These are phyloP conservation scores for Kwoniella dendrophila DNA, from an alignment of 768 basidiomycete genomes.

Conservation along the genomic window DNA sequence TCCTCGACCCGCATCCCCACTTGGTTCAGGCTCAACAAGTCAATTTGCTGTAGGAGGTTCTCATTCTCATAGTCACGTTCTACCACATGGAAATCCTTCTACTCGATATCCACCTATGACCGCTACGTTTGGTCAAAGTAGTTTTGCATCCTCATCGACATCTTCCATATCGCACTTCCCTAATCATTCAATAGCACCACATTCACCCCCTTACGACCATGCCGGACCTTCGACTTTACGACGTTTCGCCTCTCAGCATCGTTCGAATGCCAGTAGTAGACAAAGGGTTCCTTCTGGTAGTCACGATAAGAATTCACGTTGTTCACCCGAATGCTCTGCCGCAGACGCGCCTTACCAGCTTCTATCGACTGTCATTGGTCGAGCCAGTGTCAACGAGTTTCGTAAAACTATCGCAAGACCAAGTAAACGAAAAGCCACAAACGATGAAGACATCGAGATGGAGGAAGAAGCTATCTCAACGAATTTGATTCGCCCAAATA, in stretches of 20 bases:
- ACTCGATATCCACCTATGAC: constrained; percentile 1
- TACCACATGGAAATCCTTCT: not conserved
- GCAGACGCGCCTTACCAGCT: constrained; percentile 28
- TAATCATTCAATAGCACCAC: constrained; percentile 2
- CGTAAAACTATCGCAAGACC: constrained; percentile 1
- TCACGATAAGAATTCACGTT: constrained; percentile 20
- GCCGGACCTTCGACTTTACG: constrained; percentile 10
- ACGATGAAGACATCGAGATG: constrained; percentile 11
- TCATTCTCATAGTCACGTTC: constrained; percentile 10
- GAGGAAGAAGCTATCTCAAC: constrained; percentile 5
- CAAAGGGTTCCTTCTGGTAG: constrained; percentile 14
- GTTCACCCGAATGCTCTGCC: constrained; percentile 31
- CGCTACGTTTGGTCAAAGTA: constrained; percentile 4
- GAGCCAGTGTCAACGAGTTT: constrained; percentile 28
- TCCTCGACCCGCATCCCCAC: constrained; percentile 6
- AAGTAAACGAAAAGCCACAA: constrained; percentile 7
- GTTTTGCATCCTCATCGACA: constrained; percentile 8
- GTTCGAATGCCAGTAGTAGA: constrained; percentile 3
- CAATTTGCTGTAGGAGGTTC: constrained; percentile 12
- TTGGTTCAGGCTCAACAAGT: not conserved
- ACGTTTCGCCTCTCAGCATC: constrained; percentile 3
- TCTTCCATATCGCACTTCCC: constrained; percentile 10
- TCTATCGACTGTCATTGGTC: constrained; percentile 23
- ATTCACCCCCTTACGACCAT: constrained; percentile 6
- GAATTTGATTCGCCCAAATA: constrained; percentile 7